Evolutionary conservation across 768 basidiomycete genomes (phyloP).

Genomic region (Amanita exitialis): DNA sequence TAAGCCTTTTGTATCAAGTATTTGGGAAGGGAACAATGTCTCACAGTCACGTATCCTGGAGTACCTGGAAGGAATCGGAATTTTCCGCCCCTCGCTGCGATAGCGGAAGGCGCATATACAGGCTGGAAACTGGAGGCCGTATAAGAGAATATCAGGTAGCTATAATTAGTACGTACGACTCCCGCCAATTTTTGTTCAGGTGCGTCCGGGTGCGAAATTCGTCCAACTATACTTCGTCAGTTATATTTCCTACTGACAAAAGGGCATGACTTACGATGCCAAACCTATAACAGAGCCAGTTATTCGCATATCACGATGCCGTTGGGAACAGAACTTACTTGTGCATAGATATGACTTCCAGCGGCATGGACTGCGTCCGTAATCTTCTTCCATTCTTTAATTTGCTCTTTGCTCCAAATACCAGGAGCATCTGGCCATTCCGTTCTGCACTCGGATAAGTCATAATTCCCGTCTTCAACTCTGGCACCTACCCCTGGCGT

Average conservation of each 20-base stretch:
- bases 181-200: slow-evolving; percentile 28
- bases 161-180: slow-evolving; percentile 12
- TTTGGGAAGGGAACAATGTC: slow-evolving; percentile 6
- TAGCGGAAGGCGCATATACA: slow-evolving; percentile 36
- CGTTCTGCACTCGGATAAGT: slow-evolving; percentile 18
- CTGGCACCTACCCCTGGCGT: slow-evolving; percentile 28
- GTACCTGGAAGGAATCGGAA: slow-evolving; percentile 27
- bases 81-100: slow-evolving; percentile 30
- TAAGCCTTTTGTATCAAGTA: not conserved
- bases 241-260: not conserved
- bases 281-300: slow-evolving; percentile 15
- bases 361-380: slow-evolving; percentile 36
- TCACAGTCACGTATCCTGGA: slow-evolving; percentile 30
- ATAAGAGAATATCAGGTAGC: not conserved
- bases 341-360: slow-evolving; percentile 33
- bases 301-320: too few species aligned
- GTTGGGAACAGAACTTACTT: slow-evolving; percentile 17
- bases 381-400: slow-evolving; percentile 34
- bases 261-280: slow-evolving; percentile 22
- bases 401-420: slow-evolving; percentile 35
- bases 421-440: slow-evolving; percentile 37
- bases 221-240: slow-evolving; percentile 18
- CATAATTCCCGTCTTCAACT: not conserved
- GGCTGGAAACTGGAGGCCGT: slow-evolving; percentile 19
- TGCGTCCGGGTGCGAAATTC: slow-evolving; percentile 25